Percentiles rank a stretch among this genome's conserved stretches.
Conservation (phyloP, 352 stramenopile species). For the Phytophthora quininea region DNA sequence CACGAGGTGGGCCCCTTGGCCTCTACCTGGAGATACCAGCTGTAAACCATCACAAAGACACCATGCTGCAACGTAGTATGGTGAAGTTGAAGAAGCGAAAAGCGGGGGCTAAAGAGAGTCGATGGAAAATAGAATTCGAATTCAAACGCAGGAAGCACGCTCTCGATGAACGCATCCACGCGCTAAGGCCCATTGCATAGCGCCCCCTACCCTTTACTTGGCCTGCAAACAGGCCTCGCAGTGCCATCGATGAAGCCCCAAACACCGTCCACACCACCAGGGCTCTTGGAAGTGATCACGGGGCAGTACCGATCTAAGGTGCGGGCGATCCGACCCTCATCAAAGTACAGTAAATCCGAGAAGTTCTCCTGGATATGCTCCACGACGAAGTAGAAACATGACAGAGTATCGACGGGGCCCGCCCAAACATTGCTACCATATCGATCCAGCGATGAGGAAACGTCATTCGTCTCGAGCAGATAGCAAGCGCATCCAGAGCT, state of each 20-base stretch:
- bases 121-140: not conserved
- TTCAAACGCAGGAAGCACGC: not conserved
- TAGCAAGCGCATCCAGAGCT: not conserved
- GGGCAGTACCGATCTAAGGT: not conserved
- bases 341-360: not conserved
- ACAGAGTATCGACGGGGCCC: not conserved
- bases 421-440: not conserved
- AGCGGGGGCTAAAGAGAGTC: not conserved
- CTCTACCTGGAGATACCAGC: not conserved
- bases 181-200: not conserved
- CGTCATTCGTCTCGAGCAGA: slow-evolving; percentile 1
- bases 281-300: not conserved
- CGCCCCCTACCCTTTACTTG: not conserved
- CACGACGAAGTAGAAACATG: not conserved
- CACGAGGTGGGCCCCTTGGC: not conserved
- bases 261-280: not conserved
- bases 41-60: not conserved
- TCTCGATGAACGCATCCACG: not conserved
- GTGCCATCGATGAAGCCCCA: not conserved
- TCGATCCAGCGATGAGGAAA: not conserved
- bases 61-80: not conserved
- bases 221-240: not conserved
- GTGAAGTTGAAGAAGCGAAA: not conserved
- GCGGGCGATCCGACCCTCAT: not conserved
- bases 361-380: not conserved